Evolutionary conservation across 768 basidiomycete species (phyloP).

Genomic region (Cantharellus anzutake): DNA sequence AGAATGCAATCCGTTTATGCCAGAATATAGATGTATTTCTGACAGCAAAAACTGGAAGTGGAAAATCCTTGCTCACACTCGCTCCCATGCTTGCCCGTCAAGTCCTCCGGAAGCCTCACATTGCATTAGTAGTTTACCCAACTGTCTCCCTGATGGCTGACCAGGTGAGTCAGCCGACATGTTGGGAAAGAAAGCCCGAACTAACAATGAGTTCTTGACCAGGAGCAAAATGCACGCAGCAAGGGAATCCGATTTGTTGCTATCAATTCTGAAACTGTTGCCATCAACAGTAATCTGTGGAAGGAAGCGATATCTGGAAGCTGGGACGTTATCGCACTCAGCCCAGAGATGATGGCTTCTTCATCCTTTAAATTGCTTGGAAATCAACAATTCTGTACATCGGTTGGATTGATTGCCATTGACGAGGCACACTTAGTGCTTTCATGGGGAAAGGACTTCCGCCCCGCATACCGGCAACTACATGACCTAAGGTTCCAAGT

Average conservation of each 20-base stretch:
- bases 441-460: not conserved
- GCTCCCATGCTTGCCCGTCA: not conserved
- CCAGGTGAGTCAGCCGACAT: not conserved
- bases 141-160: not conserved
- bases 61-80: not conserved
- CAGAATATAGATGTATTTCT: not conserved
- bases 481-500: not conserved
- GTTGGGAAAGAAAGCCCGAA: not conserved
- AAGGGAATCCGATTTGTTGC: not conserved
- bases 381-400: not conserved
- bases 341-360: not conserved
- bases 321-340: not conserved
- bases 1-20: too few species aligned
- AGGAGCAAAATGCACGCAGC: not conserved
- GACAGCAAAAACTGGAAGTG: not conserved
- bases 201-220: not conserved
- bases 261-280: not conserved
- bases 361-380: not conserved
- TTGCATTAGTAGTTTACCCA: not conserved
- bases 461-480: not conserved
- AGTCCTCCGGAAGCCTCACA: not conserved
- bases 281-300: not conserved
- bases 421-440: not conserved
- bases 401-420: not conserved
- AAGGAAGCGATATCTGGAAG: not conserved